Percentiles rank a stretch among this genome's conserved stretches.
Conservation (phyloP, 2,329 filamentous ascomycete genomes). For the Colletotrichum eleusines region DNA sequence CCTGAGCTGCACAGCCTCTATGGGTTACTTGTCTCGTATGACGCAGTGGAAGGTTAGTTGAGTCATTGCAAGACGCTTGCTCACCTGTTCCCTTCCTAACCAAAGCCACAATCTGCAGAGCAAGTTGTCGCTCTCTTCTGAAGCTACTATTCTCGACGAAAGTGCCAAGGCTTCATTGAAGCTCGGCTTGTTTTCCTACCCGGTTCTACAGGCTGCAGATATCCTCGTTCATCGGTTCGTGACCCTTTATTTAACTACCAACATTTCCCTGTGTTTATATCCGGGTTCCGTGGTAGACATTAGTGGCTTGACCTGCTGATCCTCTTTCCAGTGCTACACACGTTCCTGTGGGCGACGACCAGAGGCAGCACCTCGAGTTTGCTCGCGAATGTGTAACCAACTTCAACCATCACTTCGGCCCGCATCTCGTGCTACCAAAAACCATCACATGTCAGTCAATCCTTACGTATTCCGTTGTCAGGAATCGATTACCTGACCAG, state of each 20-base stretch:
- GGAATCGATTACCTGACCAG: not conserved
- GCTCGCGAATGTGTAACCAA: constrained; percentile 85
- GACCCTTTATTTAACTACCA: not conserved
- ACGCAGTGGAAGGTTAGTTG: constrained; percentile 92
- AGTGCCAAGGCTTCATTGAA: constrained; percentile 74
- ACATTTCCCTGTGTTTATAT: not conserved
- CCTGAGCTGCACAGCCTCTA: constrained; percentile 88
- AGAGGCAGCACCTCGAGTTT: constrained; percentile 94
- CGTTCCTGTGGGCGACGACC: constrained; percentile 97
- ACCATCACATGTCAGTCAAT: constrained; percentile 74
- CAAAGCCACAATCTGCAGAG: constrained; percentile 61
- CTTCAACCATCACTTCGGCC: constrained; percentile 83
- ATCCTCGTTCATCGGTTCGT: constrained; percentile 83
- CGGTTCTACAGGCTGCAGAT: constrained; percentile 94
- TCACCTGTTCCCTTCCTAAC: not conserved
- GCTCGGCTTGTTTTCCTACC: constrained; percentile 94
- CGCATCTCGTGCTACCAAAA: constrained; percentile 74
- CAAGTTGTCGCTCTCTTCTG: constrained; percentile 75
- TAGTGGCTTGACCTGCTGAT: not conserved
- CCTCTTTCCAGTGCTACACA: constrained; percentile 76
- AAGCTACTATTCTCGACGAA: constrained; percentile 69
- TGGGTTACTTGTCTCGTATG: constrained; percentile 97
- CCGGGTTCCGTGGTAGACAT: not conserved
- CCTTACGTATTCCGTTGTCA: not conserved
- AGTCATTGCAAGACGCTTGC: not conserved